These are phyloP conservation scores for Oleoguttula mirabilis DNA, from an alignment of 495 filamentous ascomycete genomes.

Conservation along the genomic window DNA sequence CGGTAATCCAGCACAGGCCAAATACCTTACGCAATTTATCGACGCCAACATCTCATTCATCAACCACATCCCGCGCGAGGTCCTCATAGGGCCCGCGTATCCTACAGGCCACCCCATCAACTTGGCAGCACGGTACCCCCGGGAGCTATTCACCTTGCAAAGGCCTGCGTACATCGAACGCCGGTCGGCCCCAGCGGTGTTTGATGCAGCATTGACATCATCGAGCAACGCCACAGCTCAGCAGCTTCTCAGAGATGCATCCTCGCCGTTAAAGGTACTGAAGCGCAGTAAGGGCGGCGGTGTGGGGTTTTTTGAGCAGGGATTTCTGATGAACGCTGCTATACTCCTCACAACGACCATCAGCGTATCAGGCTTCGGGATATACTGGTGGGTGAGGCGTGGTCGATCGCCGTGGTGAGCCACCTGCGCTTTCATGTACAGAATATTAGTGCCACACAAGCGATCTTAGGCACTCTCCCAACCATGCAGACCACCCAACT, in stretches of 20 bases:
- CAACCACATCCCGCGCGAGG: constrained; percentile 39
- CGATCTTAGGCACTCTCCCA: too few relatives aligned
- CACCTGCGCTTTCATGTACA: too few relatives aligned
- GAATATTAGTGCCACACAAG: too few relatives aligned
- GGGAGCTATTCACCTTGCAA: constrained; percentile 29
- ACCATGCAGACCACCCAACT: too few relatives aligned
- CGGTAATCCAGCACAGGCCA: constrained; percentile 34
- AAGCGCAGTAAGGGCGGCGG: constrained; percentile 30
- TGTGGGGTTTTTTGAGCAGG: constrained; percentile 44
- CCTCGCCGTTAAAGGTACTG: constrained; percentile 30
- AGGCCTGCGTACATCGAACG: constrained; percentile 32
- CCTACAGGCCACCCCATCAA: constrained; percentile 2
- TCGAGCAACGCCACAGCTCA: constrained; percentile 10
- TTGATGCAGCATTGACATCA: constrained; percentile 12
- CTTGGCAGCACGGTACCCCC: constrained; percentile 5
- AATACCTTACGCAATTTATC: constrained; percentile 43
- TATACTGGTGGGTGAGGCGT: too few relatives aligned
- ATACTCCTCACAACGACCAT: constrained; percentile 3
- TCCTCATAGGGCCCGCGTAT: constrained; percentile 27
- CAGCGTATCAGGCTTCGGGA: constrained; percentile 2
- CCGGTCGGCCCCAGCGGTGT: constrained; percentile 6
- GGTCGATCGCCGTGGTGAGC: too few relatives aligned
- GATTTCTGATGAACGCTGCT: constrained; percentile 25
- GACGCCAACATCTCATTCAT: constrained; percentile 35
- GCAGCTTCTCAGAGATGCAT: constrained; percentile 24